These are phyloP conservation scores for Candida insectalens DNA, from an alignment of 805 yeast genomes.

Conservation along the genomic window DNA sequence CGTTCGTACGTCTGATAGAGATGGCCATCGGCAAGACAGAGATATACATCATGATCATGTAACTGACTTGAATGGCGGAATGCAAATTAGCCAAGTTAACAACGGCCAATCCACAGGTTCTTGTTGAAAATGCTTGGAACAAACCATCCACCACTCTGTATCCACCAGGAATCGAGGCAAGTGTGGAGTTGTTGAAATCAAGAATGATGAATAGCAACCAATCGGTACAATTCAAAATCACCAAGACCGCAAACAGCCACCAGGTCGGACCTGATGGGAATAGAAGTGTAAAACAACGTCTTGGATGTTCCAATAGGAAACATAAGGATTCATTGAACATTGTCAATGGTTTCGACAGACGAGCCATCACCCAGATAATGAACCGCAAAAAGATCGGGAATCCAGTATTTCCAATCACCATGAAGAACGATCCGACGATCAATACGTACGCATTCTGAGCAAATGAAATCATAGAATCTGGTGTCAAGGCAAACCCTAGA, in stretches of 20 bases:
- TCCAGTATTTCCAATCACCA: slow-evolving; percentile 90
- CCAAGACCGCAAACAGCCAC: slow-evolving; percentile 78
- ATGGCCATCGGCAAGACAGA: slow-evolving; percentile 95
- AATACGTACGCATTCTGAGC: slow-evolving; percentile 54
- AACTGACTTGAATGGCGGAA: slow-evolving; percentile 89
- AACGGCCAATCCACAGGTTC: slow-evolving; percentile 88
- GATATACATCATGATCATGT: slow-evolving; percentile 96
- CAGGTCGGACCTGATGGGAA: slow-evolving; percentile 92
- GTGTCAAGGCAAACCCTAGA: slow-evolving; percentile 73
- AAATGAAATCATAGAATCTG: slow-evolving; percentile 70
- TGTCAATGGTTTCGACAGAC: slow-evolving; percentile 56
- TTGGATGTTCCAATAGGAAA: slow-evolving; percentile 87
- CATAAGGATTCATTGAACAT: slow-evolving; percentile 66
- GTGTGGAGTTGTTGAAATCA: slow-evolving; percentile 47
- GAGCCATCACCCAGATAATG: slow-evolving; percentile 71
- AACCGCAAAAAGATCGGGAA: slow-evolving; percentile 79
- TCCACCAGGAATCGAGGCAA: slow-evolving; percentile 52
- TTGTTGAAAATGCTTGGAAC: slow-evolving; percentile 83
- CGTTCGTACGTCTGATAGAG: slow-evolving; percentile 92
- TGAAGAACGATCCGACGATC: slow-evolving; percentile 54
- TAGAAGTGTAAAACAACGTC: slow-evolving; percentile 88
- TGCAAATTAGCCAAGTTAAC: slow-evolving; percentile 62
- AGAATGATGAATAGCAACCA: slow-evolving; percentile 70
- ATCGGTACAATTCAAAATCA: slow-evolving; percentile 67
- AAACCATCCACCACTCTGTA: slow-evolving; percentile 72